Evolutionary conservation across 192 early-diverging fungal genomes (phyloP), one percentile per base, ranked within the genome.

Genomic region (Umbelopsis vinacea): DNA sequence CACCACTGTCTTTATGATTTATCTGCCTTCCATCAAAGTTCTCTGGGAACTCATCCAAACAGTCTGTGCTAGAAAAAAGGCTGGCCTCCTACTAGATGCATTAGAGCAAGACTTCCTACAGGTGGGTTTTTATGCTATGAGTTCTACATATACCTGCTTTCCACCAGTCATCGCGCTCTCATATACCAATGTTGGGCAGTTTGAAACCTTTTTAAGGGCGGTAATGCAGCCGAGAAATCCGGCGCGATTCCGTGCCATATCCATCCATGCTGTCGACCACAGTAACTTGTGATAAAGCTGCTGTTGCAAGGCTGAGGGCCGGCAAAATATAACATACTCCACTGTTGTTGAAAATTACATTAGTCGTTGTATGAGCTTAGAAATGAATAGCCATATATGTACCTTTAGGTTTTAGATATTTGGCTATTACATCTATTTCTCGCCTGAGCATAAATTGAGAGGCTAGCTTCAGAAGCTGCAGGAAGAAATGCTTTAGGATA

Each of bases 321-420:
- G 60, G 43, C 81, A 84, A 78, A 90, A 88, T 2, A 92, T 54
- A 8, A 89, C 83, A 22, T 84, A 19, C 46, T 90, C 88, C 11
- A 81, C 81, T 82, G 26, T 43, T n/a, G 17, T 24, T 37, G 6
- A 0, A 4, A 0, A 35, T 2, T 17, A 37, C 26, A 50, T 21
- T 19, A 17, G n/a, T 17, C 4, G 48, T 19, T 50, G n/a, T 6
- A 17, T n/a, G 2, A 50, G 17, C 4, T 3, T 2, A 52, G 23
- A 10, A 19, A 66, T 3, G 21, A 15, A 21, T 22, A 24, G 37
- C 37, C n/a, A 15, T n/a, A 14, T 24, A 17, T 17, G 0, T 76
- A 82, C 81, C 77, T 79, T 91, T 91, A 0, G 82, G 77, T 29
- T 88, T 90, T 23, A 92, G 74, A 55, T 86, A 88, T 69, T 81